These are phyloP conservation scores for Skeletonema costatum DNA, from an alignment of 108 stramenopile species.

Conservation along the genomic window DNA sequence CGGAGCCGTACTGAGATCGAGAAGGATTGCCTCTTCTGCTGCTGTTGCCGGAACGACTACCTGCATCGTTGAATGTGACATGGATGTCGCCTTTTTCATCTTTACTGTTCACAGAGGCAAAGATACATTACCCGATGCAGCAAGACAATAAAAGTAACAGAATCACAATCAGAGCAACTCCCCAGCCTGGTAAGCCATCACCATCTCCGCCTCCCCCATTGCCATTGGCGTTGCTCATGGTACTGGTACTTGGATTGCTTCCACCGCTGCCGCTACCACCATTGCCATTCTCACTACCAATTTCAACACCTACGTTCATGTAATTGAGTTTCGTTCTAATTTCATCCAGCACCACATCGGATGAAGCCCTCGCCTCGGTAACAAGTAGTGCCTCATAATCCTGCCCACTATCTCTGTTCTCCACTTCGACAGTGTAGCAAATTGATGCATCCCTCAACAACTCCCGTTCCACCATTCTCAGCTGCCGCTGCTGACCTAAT, in stretches of 20 bases:
- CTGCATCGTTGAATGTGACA: slow-evolving; percentile 23
- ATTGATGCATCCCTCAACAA: not conserved
- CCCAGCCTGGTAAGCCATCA: slow-evolving; percentile 40
- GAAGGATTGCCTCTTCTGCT: not conserved
- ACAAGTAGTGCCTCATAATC: not conserved
- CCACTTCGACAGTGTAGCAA: not conserved
- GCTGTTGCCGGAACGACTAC: not conserved
- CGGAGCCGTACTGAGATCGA: not conserved
- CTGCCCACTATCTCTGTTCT: not conserved
- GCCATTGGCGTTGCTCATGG: not conserved
- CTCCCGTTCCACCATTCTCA: not conserved
- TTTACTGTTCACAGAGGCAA: not conserved
- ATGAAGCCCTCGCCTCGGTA: not conserved
- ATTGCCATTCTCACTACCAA: no score
- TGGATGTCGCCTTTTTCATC: slow-evolving; percentile 20
- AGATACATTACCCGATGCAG: slow-evolving; percentile 34
- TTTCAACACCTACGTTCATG: not conserved
- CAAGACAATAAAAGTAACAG: slow-evolving; percentile 14
- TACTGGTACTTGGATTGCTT: no score
- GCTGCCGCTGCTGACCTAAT: not conserved
- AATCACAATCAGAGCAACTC: slow-evolving; percentile 36
- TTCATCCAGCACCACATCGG: not conserved
- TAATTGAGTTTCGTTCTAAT: not conserved
- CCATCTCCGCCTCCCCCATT: not conserved
- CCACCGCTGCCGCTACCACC: not conserved